Percentiles rank a stretch among this genome's conserved stretches.
phyloP scores from a whole-genome alignment of 441 rosid genomes.

The Cnidoscolus chayamansa region DNA sequence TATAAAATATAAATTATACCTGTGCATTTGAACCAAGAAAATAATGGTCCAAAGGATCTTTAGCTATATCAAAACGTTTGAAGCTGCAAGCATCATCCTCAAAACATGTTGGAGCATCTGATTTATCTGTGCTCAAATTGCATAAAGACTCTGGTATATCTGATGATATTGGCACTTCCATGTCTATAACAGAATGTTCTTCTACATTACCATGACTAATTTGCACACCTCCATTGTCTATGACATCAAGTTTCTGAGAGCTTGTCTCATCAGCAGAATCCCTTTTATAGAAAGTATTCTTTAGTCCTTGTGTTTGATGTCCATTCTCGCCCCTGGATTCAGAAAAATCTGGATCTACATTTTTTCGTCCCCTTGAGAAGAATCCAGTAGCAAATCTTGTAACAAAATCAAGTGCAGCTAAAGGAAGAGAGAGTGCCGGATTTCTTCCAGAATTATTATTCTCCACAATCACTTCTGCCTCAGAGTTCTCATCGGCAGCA shows the following conservation, averaged over 20 bases:
- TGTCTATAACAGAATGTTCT: slow-evolving; percentile 31
- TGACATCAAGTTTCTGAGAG: slow-evolving; percentile 39
- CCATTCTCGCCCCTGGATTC: slow-evolving; percentile 50
- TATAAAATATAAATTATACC: slow-evolving; percentile 39
- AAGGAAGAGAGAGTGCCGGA: slow-evolving; percentile 75
- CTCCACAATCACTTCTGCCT: slow-evolving; percentile 42
- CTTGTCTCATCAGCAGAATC: slow-evolving; percentile 44
- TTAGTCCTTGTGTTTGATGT: slow-evolving; percentile 30
- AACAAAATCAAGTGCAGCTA: slow-evolving; percentile 86
- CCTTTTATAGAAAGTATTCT: slow-evolving; percentile 30
- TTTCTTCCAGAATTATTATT: slow-evolving; percentile 54
- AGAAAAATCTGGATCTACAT: slow-evolving; percentile 42
- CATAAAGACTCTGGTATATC: slow-evolving; percentile 31
- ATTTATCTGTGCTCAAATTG: slow-evolving; percentile 37
- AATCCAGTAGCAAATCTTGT: slow-evolving; percentile 81
- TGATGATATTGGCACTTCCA: slow-evolving; percentile 32
- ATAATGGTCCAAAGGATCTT: slow-evolving; percentile 87
- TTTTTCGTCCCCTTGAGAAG: slow-evolving; percentile 65
- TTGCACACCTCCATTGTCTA: slow-evolving; percentile 36
- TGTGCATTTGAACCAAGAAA: slow-evolving; percentile 63
- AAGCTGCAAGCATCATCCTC: slow-evolving; percentile 43
- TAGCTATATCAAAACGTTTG: slow-evolving; percentile 76
- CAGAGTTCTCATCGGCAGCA: slow-evolving; percentile 38
- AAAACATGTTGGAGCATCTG: slow-evolving; percentile 31
- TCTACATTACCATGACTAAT: slow-evolving; percentile 31